Conservation (phyloP, 2,329 filamentous ascomycete genomes). For the Epichloe baconii region DNA sequence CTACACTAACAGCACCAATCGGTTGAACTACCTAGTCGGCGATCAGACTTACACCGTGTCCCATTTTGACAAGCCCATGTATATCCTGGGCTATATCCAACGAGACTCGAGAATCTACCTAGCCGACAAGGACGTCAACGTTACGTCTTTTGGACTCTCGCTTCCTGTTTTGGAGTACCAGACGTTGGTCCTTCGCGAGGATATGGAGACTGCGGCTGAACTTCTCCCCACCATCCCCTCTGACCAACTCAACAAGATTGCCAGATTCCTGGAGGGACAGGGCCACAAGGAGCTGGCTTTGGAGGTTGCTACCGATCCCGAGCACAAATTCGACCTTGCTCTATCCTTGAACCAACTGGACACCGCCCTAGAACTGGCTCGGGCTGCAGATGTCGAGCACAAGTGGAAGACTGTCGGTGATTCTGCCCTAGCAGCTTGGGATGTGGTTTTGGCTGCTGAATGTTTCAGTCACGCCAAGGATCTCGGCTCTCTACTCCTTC, state of each 20-base stretch:
- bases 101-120: conserved; percentile 92
- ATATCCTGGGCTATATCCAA: conserved; percentile 88
- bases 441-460: conserved; percentile 76
- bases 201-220: conserved; percentile 83
- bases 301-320: conserved; percentile 84
- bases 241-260: conserved; percentile 97
- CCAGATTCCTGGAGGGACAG: conserved; percentile 91
- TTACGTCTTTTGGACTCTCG: conserved; percentile 82
- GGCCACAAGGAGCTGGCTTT: conserved; percentile 93
- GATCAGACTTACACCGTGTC: conserved; percentile 97
- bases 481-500: conserved; percentile 71
- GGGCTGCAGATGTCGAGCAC: conserved; percentile 76
- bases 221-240: conserved; percentile 70
- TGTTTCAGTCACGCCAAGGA: conserved; percentile 90
- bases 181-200: conserved; percentile 83
- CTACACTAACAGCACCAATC: conserved; percentile 94
- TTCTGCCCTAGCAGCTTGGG: conserved; percentile 74
- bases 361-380: conserved; percentile 73
- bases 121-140: conserved; percentile 85
- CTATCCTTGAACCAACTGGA: conserved; percentile 71
- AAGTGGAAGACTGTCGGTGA: conserved; percentile 98
- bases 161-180: conserved; percentile 93
- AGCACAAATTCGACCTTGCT: conserved; percentile 93
- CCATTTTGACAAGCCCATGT: conserved; percentile 92
- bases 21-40: conserved; percentile 92